Base-by-base conservation (phyloP, 805 yeast genomes). In the Kodamaea restingae region DNA sequence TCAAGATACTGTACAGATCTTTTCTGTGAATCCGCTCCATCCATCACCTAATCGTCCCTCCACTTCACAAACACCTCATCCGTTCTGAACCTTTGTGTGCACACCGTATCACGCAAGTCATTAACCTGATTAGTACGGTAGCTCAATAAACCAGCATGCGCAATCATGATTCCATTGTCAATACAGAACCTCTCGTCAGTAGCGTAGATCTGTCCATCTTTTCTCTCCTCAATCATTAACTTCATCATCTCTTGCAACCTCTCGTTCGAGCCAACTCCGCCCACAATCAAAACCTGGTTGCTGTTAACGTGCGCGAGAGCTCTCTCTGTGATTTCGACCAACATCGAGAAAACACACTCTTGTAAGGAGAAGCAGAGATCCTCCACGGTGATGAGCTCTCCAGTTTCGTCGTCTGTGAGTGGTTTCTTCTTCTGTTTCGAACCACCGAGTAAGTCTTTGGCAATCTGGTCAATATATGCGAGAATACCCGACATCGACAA, bases 141-240 rank as follows among this genome's bases (percentile, higher is more conserved):
- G 38, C 84, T 86, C 43, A 93, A 60, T 35, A 93, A 65, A 0
- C 98, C 98, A 0, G 98, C 98, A 54, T 93, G 98, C 0, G 98
- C 98, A 52, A 93, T 93, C 98, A 93, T 93, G 27, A 91, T 93
- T 8, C 98, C 98, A 55, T 93, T 93, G 58, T 93, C 98, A 32
- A 93, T 93, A 63, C 98, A 93, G 57, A 93, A 91, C 42, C 98
- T 65, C 56, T 93, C 98, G 60, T 93, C 98, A 0, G 98, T 93
- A 2, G 98, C 96, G 57, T 73, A 88, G 3, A 93, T 82, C n/a
- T 77, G 72, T 0, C 98, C 98, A 48, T 81, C 80, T 42, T 61
- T 65, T 47, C 98, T 70, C 53, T 90, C 98, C 32, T 73, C 60
- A 15, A 91, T 95, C 98, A 93, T 93, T 33, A 75, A 63, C n/a